These are phyloP conservation scores for Suaeda aralocaspica DNA, from an alignment of 148 eudicot species.

Conservation along the genomic window DNA sequence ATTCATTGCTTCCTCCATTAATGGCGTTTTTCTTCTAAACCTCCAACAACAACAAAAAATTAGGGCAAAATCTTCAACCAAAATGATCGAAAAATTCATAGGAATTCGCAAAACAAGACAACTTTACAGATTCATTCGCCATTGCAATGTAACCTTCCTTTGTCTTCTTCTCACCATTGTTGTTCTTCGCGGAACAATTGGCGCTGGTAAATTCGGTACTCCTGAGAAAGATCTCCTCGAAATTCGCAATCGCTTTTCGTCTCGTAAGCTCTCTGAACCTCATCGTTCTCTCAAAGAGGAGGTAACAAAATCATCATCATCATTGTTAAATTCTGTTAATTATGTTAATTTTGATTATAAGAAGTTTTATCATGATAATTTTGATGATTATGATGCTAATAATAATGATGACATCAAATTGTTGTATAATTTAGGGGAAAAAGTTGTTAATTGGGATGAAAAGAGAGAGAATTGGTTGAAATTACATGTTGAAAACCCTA, in stretches of 20 bases:
- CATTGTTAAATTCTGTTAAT: constrained; percentile 11
- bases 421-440: constrained; percentile 11
- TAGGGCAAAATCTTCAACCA: background rate
- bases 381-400: background rate
- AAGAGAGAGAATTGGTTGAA: constrained; percentile 22
- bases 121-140: constrained; percentile 26
- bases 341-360: constrained; percentile 19
- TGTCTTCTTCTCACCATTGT: constrained; percentile 34
- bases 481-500: constrained; percentile 11
- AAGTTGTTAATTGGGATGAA: constrained; percentile 23
- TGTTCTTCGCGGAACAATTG: constrained; percentile 37
- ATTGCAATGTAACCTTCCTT: constrained; percentile 31
- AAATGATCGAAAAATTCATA: constrained; percentile 32
- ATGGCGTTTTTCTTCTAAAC: background rate
- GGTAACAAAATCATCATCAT: constrained; percentile 16
- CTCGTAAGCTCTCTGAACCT: constrained; percentile 22
- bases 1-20: background rate
- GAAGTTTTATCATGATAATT: background rate
- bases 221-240: constrained; percentile 33
- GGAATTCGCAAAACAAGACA: constrained; percentile 30
- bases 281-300: constrained; percentile 24
- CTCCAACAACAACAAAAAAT: background rate
- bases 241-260: constrained; percentile 26
- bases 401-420: background rate
- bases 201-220: constrained; percentile 40